phyloP scores from a whole-genome alignment of 352 stramenopile genomes.

The Blastocystis sp. region DNA sequence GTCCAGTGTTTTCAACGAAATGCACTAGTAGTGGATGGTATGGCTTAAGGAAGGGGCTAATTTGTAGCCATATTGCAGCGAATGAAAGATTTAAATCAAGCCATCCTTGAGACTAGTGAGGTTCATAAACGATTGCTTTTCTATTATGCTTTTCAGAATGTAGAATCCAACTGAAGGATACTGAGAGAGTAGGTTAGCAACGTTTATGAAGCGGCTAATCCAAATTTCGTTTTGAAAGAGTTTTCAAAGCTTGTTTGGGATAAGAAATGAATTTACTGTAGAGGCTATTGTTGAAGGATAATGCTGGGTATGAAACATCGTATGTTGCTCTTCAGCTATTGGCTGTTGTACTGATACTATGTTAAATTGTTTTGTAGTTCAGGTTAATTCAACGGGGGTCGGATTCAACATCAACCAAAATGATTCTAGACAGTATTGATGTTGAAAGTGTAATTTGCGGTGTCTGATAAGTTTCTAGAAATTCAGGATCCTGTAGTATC shows the following conservation, averaged over 20 bases:
- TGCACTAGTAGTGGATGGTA: background rate
- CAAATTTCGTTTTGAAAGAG: background rate
- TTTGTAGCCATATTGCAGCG: conserved; percentile 2
- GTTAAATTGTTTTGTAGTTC: background rate
- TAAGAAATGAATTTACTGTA: background rate
- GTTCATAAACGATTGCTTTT: conserved; percentile 1
- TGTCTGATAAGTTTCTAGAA: background rate
- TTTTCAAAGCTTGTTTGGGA: conserved; percentile 20
- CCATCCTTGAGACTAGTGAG: background rate
- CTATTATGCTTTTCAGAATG: conserved; percentile 13
- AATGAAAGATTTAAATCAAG: background rate
- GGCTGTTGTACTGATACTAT: background rate
- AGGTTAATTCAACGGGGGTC: background rate
- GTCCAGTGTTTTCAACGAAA: background rate
- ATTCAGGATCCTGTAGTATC: background rate
- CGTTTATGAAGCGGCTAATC: background rate
- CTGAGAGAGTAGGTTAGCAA: background rate
- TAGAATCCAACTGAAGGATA: background rate
- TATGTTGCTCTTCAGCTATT: background rate
- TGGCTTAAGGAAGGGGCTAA: background rate
- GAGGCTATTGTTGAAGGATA: background rate
- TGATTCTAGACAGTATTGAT: background rate
- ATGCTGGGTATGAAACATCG: background rate
- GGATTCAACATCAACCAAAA: background rate
- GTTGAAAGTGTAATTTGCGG: background rate